phyloP scores from a whole-genome alignment of 2,329 filamentous ascomycete genomes.

The Didymella exigua region DNA sequence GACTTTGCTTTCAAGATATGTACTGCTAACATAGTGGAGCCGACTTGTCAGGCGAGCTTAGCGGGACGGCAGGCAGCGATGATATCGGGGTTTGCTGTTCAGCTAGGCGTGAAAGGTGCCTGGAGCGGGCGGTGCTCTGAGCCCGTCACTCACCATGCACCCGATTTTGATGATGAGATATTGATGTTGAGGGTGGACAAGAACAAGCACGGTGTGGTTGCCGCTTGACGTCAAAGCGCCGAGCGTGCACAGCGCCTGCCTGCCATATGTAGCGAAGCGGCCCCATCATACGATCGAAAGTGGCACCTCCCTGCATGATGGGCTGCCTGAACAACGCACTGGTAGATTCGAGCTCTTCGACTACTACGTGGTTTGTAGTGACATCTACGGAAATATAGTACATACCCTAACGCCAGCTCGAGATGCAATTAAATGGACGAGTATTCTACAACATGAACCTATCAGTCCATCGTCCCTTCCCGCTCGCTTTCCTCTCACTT shows the following conservation, averaged over 20 bases:
- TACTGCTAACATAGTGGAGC: background rate
- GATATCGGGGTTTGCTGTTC: background rate
- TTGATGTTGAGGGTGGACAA: background rate
- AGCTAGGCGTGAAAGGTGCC: background rate
- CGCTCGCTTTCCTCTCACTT: conserved; percentile 51
- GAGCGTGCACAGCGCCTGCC: background rate
- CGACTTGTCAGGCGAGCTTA: background rate
- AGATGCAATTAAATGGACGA: background rate
- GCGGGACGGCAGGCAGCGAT: background rate
- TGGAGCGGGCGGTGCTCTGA: background rate
- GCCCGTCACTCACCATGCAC: background rate
- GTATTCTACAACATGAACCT: conserved; percentile 2
- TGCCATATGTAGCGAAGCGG: background rate
- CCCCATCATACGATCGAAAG: background rate
- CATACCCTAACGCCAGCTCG: background rate
- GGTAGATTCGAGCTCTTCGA: conserved; percentile 8
- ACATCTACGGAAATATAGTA: background rate
- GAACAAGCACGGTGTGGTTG: background rate
- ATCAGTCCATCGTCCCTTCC: conserved; percentile 12
- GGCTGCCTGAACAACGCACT: background rate
- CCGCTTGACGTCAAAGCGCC: background rate
- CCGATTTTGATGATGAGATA: background rate
- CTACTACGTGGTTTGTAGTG: background rate
- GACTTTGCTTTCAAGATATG: background rate
- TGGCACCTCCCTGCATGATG: background rate